These are phyloP conservation scores for Naegleria fowleri DNA, from an alignment of 208 protist species.

Conservation along the genomic window DNA sequence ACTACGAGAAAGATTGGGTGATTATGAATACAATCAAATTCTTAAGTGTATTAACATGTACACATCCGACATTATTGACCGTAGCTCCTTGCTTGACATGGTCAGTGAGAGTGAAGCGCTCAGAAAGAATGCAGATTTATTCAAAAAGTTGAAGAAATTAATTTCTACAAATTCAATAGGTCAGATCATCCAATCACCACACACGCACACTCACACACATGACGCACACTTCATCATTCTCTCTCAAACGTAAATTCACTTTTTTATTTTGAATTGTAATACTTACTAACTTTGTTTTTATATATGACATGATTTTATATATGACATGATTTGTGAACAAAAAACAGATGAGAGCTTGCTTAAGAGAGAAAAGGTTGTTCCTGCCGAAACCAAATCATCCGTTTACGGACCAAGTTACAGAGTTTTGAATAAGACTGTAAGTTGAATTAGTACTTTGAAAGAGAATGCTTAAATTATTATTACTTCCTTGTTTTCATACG, in stretches of 20 bases:
- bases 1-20: background rate
- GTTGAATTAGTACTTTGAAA: too few relatives aligned
- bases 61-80: background rate
- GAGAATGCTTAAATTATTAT: too few relatives aligned
- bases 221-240: background rate
- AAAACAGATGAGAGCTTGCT: background rate
- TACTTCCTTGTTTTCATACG: too few relatives aligned
- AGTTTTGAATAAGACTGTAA: background rate
- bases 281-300: background rate
- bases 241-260: background rate
- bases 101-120: background rate
- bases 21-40: background rate
- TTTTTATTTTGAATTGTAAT: background rate
- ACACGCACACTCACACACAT: background rate
- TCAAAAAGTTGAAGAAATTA: conserved; percentile 13
- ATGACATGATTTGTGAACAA: too few relatives aligned
- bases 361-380: background rate
- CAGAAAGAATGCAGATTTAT: conserved; percentile 19
- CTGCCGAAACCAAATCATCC: background rate
- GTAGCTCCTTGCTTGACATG: background rate
- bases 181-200: conserved; percentile 11
- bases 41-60: background rate
- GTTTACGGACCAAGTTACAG: background rate
- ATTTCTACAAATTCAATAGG: conserved; percentile 13
- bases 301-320: background rate